Evolutionary conservation across 1,284 basidiomycete species (phyloP), one percentile per base, ranked within the genome.

Genomic region (Fomitopsis betulina): DNA sequence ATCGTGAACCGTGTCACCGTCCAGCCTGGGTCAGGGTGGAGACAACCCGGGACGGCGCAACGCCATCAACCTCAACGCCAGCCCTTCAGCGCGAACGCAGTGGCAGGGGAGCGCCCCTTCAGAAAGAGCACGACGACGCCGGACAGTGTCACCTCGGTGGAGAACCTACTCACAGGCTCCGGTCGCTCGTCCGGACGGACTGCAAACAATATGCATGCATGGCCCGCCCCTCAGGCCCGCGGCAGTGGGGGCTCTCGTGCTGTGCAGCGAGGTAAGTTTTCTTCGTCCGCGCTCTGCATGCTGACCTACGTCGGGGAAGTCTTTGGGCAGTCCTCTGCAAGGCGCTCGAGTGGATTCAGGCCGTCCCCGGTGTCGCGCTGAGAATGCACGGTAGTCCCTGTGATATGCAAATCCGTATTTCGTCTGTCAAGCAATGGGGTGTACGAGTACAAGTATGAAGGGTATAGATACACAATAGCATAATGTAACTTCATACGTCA

Each of bases 71-170:
- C 69, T 15, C 78, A 82, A 64, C 79, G 80, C 43, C 80, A 81
- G 64, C 77, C 78, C 17, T 81, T 83, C 68, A 30, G 25, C 45
- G 45, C 45, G 8, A 69, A 67, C 56, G 64, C 65, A 58, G 71
- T 67, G 55, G 62, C 38, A 6, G 52, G 42, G n/a, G 79, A 84
- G 53, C 75, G 70, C 17, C 76, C 82, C 4, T 76, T 79, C 65
- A 74, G 73, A 60, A 77, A 75, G 17, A 74, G 77, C 62, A 67
- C 77, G 49, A 82, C 66, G 2, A 58, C 63, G 3, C 76, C 87
- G 35, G 87, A 84, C 56, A 88, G 85, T 67, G 78, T 79, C 0
- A 81, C 83, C 51, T 89, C 90, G 66, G 85, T 89, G 10, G 89
- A 91, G 66, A 80, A 81, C 58, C 66, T 89, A 56, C 74, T 89